Evolutionary conservation across 805 yeast species (phyloP), one percentile per base, ranked within the genome.

Genomic region (Jamesozyma lodderae): DNA sequence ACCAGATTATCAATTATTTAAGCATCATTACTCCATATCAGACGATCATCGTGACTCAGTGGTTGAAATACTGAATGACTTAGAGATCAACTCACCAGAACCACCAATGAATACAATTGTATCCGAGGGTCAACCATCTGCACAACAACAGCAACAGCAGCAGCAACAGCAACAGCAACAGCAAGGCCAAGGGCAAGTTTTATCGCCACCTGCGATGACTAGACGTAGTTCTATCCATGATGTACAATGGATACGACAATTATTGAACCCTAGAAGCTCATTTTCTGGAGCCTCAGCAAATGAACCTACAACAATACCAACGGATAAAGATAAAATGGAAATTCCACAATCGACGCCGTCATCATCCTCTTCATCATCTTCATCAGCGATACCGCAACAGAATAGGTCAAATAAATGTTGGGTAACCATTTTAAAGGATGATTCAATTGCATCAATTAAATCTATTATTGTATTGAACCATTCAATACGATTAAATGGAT

Each of bases 241-340:
- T 19, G 57, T 55, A 17, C 58, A 53, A 39, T 51, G 58, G 45
- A 49, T 58, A 8, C 48, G 61, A 38, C 61, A 57, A 31, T 41
- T 52, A 26, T 34, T 58, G 38, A 59, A 59, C 36, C 64, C 64
- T n/a, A 47, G 64, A 38, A 55, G 61, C 41, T 59, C 64, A 2
- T 58, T 59, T 32, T 56, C 64, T 6, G 59, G 59, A 6, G 42
- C 41, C 3, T 47, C 58, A 2, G 21, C 46, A 4, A 46, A 49
- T 36, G 58, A 52, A 35, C 53, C 54, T 21, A 14, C 11, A 19
- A 20, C 6, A 20, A 20, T 4, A 4, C 13, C n/a, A 7, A 16
- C 5, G 8, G n/a, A 17, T 11, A n/a, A 6, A 10, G 13, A 16
- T 4, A 16, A 13, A 6, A 6, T 15, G 11, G 13, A 18, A 3